Base-by-base conservation (phyloP, 2,329 filamentous ascomycete genomes). In the Apiospora koreana region DNA sequence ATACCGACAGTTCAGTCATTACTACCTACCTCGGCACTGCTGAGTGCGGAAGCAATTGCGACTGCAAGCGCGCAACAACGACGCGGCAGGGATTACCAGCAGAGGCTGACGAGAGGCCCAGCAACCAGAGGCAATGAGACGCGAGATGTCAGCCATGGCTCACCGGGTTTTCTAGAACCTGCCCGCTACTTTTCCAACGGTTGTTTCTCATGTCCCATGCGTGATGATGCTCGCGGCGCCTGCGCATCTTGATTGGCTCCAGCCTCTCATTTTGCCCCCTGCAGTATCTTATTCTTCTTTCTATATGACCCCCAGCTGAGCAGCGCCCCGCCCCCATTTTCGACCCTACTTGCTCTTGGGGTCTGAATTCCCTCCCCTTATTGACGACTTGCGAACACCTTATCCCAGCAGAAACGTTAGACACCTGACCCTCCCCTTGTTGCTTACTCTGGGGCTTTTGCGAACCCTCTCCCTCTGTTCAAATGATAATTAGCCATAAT, bases 241-340 rank as follows among this genome's bases (percentile, higher is more conserved):
- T 62, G 31, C 3, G 31, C 31, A 8, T 62, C 31, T n/a, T 62
- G 54, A 62, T 62, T 62, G 54, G 54, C 28, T 31, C 54, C 31
- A 3, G 54, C 54, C 54, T 21, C 54, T 38, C 9, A 35, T 62
- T n/a, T 12, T 62, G 54, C 54, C 54, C 54, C 54, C 54, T 62
- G 31, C 54, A 62, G 54, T 12, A n/a, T 38, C 54, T n/a, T 58
- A 58, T 38, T 62, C 28, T n/a, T 62, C 31, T 62, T 16, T n/a
- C 54, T 62, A 62, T 62, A 62, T 62, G 54, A 62, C 54, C 54
- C 54, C 54, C 54, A 62, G 54, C 54, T 62, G 54, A 62, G 54
- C 54, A 62, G 54, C 50, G 31, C 54, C 31, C 54, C 54, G 31
- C 54, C 54, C 54, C 54, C 54, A 62, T 62, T 62, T n/a, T n/a